Evolutionary conservation across 2,329 filamentous ascomycete genomes (phyloP), one percentile per base, ranked within the genome.

Genomic region (Exophiala oligosperma): DNA sequence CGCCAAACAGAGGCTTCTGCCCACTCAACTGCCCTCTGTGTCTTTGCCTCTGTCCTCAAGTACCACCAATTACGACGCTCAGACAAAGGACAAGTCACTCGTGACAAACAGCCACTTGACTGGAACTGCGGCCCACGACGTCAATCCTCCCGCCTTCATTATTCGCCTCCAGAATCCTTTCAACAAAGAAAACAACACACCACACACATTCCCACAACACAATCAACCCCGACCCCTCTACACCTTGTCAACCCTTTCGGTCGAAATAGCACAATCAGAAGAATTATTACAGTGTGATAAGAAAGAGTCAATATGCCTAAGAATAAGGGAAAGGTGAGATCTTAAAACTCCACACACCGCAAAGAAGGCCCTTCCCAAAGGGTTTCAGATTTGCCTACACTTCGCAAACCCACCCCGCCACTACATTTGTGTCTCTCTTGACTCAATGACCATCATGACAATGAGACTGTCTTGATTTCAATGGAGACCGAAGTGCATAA

Each of bases 291-390:
- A 11, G 28, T 17, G n/a, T 17, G n/a, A 43, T 5, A 54, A 50
- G 54, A 21, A 51, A 37, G 35, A 52, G 65, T 69, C 77, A 87
- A 78, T 63, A 97, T 97, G 92, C 92, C 92, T 73, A 97, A 97
- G 91, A 97, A 97, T 78, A 97, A 97, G 88, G 92, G 92, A 92
- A 97, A 96, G 82, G 92, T 96, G 82, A 74, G 84, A 72, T 60
- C 14, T 26, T 62, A 59, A 59, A 64, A 11, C 32, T 66, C 68
- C 66, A 64, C 67, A 64, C 62, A 60, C 63, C 58, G 43, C 41
- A 56, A 35, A 9, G 4, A 9, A 35, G 11, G 32, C 32, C 32
- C 32, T 35, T 5, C 32, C 32, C 6, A 5, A 35, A 4, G 32
- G 9, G 32, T 35, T 8, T 35, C 9, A 35, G 32, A 35, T 35